Conservation (phyloP, 2,329 filamentous ascomycete genomes). For the Fusarium xyrophilum region DNA sequence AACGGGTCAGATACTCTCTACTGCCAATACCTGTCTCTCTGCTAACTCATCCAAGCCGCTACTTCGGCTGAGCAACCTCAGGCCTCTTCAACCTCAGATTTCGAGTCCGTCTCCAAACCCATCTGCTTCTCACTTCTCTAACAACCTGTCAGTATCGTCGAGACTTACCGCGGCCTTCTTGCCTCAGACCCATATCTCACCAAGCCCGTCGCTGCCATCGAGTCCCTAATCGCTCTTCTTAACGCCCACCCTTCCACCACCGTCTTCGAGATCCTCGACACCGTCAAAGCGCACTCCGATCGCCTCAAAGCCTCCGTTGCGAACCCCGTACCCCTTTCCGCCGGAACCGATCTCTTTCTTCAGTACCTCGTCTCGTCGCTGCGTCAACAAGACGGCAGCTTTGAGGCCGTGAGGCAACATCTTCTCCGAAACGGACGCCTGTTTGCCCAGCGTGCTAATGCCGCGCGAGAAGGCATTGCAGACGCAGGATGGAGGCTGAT, state of each 20-base stretch:
- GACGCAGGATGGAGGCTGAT: slow-evolving; percentile 80
- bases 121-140: neutral
- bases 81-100: slow-evolving; percentile 30
- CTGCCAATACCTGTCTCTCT: neutral
- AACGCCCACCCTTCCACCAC: slow-evolving; percentile 81
- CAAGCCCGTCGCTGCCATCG: slow-evolving; percentile 94
- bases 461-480: slow-evolving; percentile 83
- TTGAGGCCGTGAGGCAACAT: slow-evolving; percentile 83
- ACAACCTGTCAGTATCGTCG: slow-evolving; percentile 56
- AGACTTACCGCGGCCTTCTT: slow-evolving; percentile 62
- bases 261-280: slow-evolving; percentile 90
- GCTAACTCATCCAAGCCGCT: slow-evolving; percentile 9
- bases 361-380: slow-evolving; percentile 85
- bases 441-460: slow-evolving; percentile 87
- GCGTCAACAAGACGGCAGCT: slow-evolving; percentile 63
- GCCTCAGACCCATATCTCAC: slow-evolving; percentile 80
- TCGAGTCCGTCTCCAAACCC: slow-evolving; percentile 37
- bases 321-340: slow-evolving; percentile 90
- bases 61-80: slow-evolving; percentile 34
- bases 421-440: slow-evolving; percentile 84
- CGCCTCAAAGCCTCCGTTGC: slow-evolving; percentile 79
- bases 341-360: slow-evolving; percentile 94
- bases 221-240: slow-evolving; percentile 86
- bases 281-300: slow-evolving; percentile 78
- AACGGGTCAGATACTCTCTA: slow-evolving; percentile 7